These are phyloP conservation scores for Ogataea methylovora DNA, from an alignment of 805 yeast species.

Conservation along the genomic window DNA sequence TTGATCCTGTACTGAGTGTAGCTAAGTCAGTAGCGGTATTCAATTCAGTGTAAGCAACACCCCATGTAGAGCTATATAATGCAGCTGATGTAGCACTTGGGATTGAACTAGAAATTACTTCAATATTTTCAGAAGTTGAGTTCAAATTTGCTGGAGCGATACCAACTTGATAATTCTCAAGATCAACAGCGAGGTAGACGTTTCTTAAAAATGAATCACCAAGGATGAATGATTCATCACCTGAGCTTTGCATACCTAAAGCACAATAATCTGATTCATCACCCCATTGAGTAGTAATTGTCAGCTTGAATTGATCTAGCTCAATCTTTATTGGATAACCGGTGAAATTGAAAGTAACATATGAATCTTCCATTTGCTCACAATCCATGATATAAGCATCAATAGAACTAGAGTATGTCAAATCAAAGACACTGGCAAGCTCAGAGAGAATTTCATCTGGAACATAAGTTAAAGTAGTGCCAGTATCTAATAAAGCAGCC, in stretches of 20 bases:
- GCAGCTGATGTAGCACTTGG: conserved; percentile 48
- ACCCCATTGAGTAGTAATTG: conserved; percentile 9
- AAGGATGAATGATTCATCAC: conserved; percentile 29
- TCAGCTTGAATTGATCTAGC: conserved; percentile 19
- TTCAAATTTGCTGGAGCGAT: conserved; percentile 37
- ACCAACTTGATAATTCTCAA: conserved; percentile 35
- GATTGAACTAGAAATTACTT: conserved; percentile 31
- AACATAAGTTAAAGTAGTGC: conserved; percentile 43
- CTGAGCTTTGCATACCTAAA: conserved; percentile 31
- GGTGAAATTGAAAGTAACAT: conserved; percentile 44
- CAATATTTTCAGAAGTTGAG: conserved; percentile 23
- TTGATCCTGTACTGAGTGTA: neutral
- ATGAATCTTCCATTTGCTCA: conserved; percentile 15
- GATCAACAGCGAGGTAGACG: conserved; percentile 49
- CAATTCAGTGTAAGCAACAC: conserved; percentile 7
- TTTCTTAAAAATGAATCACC: conserved; percentile 49
- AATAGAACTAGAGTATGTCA: conserved; percentile 29
- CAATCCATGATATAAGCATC: conserved; percentile 46
- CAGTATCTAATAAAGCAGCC: conserved; percentile 48
- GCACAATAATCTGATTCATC: conserved; percentile 30
- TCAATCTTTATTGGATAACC: conserved; percentile 52
- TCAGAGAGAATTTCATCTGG: conserved; percentile 27
- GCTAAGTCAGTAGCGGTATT: neutral
- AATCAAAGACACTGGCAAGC: conserved; percentile 27
- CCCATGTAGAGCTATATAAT: conserved; percentile 37